These are phyloP conservation scores for Exophiala dermatitidis DNA, from an alignment of 2,329 filamentous ascomycete genomes.

Conservation along the genomic window DNA sequence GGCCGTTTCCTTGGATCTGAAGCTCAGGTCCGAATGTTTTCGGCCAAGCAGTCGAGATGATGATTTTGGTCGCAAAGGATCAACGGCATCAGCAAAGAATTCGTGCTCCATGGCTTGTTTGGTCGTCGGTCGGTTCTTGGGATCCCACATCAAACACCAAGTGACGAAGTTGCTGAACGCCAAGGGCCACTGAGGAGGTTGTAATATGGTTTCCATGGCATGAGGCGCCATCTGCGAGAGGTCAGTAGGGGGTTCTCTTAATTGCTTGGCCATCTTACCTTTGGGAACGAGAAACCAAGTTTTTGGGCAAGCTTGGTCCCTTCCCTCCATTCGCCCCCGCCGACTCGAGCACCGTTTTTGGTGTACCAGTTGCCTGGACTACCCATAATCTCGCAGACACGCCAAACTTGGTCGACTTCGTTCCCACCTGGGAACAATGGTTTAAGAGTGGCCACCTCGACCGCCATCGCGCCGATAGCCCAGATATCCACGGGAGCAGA, in stretches of 20 bases:
- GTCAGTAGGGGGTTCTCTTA: constrained; percentile 16
- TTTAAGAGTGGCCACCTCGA: constrained; percentile 93
- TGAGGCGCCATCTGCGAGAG: constrained; percentile 82
- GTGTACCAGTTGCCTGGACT: constrained; percentile 98
- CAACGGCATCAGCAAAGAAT: constrained; percentile 86
- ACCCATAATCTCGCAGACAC: constrained; percentile 98
- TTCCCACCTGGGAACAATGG: constrained; percentile 95
- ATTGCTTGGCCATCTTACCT: constrained; percentile 39
- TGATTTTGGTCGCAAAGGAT: constrained; percentile 86
- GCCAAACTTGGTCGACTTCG: constrained; percentile 98
- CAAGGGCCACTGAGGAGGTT: constrained; percentile 81
- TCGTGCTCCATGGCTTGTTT: constrained; percentile 91
- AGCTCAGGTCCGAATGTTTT: constrained; percentile 78
- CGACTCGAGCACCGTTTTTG: constrained; percentile 77
- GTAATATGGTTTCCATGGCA: constrained; percentile 88
- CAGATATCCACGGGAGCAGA: constrained; percentile 97
- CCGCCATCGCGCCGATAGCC: constrained; percentile 97
- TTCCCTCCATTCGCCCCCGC: constrained; percentile 95
- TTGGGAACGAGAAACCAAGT: constrained; percentile 96
- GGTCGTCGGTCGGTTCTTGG: constrained; percentile 82
- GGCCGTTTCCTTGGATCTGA: constrained; percentile 58
- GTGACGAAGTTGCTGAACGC: constrained; percentile 89
- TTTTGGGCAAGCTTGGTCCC: constrained; percentile 88
- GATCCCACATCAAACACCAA: constrained; percentile 99
- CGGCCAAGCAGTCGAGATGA: constrained; percentile 77